Evolutionary conservation across 2,329 filamentous ascomycete species (phyloP), one percentile per base, ranked within the genome.

Genomic region (Ceratocystis destructans): DNA sequence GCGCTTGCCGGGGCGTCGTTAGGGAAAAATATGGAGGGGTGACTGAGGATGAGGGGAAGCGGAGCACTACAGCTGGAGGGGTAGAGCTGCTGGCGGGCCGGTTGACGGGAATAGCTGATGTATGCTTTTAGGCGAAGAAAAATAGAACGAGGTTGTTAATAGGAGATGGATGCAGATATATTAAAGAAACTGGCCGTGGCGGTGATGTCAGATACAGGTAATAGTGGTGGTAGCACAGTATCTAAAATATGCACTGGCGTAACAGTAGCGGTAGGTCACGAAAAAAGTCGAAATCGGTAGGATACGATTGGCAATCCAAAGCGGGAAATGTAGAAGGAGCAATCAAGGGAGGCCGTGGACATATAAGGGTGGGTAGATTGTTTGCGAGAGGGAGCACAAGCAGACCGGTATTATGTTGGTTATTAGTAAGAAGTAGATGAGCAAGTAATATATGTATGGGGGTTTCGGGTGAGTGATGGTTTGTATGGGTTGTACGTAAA

Each of bases 281-380:
- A 45, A 31, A n/a, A 59, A 4, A 33, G 53, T 33, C 25, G 53
- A 33, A 59, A 33, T n/a, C 3, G 53, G 28, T n/a, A 45, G n/a
- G 61, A 62, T 44, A 62, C 37, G 25, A 44, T 62, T 62, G 20
- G 31, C 61, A 33, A 46, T 46, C 12, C 8, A 62, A 41, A 62
- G 37, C 20, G 33, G 45, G 8, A 41, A 41, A 45, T 5, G 61
- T 33, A 5, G 41, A 25, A 10, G 61, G 61, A 33, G 37, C 28
- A 61, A 37, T 33, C 28, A 37, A 61, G 28, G 28, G 57, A 37
- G 57, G 57, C 25, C 57, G 61, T 44, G 17, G 28, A 33, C 53
- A 31, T 31, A 33, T 59, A 25, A 53, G 28, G 50, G 25, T n/a
- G 25, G 15, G 8, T 57, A 6, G 12, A 12, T 37, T 31, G 53